These are phyloP conservation scores for Coemansia sp. DNA, from an alignment of 192 early-diverging fungal species.

Conservation along the genomic window DNA sequence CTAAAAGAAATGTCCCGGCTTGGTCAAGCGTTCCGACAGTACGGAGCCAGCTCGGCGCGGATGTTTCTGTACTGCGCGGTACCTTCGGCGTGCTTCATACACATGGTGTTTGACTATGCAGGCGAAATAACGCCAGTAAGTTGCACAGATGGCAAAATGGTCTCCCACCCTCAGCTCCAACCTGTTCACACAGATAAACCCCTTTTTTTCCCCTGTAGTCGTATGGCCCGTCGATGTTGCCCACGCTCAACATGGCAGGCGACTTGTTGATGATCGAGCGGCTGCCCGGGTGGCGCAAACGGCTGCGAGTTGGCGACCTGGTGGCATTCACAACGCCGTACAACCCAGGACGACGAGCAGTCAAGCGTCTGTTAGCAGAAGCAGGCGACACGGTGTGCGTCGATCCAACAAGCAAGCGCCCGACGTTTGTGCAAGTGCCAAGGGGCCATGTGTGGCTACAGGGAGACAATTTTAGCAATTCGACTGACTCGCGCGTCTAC, in stretches of 20 bases:
- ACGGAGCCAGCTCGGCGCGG: slow-evolving; percentile 6
- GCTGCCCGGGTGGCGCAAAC: slow-evolving; percentile 52
- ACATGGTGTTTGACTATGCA: slow-evolving; percentile 70
- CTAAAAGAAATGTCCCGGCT: background rate
- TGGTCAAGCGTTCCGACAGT: background rate
- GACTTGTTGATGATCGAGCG: slow-evolving; percentile 75
- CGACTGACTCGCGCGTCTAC: slow-evolving; percentile 86
- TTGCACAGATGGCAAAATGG: no score
- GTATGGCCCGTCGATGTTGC: slow-evolving; percentile 89
- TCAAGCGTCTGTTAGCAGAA: slow-evolving; percentile 82
- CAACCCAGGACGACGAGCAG: slow-evolving; percentile 62
- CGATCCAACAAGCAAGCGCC: slow-evolving; percentile 64
- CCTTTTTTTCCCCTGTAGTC: slow-evolving; percentile 7
- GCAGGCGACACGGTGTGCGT: slow-evolving; percentile 77
- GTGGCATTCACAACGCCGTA: slow-evolving; percentile 73
- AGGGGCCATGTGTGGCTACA: slow-evolving; percentile 86
- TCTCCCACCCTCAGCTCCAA: no score
- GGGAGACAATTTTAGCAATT: slow-evolving; percentile 87
- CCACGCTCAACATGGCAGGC: slow-evolving; percentile 79
- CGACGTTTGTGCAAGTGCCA: slow-evolving; percentile 74
- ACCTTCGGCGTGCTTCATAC: slow-evolving; percentile 66
- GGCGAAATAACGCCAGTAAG: slow-evolving; percentile 76
- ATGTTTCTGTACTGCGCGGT: slow-evolving; percentile 21
- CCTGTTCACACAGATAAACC: no score
- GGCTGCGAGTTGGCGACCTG: slow-evolving; percentile 68